Percentiles rank a stretch among this genome's conserved stretches.
These are phyloP conservation scores for Rhizomucor miehei DNA, from an alignment of 371 early-diverging fungal genomes.

Conservation along the genomic window DNA sequence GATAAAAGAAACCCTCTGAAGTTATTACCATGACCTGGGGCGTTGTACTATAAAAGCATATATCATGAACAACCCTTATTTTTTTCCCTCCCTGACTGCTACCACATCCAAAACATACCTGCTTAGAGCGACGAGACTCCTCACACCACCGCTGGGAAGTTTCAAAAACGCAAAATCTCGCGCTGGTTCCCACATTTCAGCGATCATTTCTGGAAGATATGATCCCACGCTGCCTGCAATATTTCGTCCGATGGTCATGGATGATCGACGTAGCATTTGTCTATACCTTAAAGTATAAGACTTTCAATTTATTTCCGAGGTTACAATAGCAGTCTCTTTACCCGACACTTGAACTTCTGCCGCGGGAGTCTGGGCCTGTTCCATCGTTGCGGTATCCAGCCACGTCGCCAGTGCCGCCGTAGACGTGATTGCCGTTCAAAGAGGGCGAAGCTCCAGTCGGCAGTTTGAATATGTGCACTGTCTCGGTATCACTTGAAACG, in stretches of 20 bases:
- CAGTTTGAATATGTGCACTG: slow-evolving; percentile 94
- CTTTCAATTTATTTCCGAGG: not conserved
- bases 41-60: slow-evolving; percentile 55
- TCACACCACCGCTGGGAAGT: slow-evolving; percentile 75
- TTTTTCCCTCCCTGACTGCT: no score
- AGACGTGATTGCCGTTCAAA: slow-evolving; percentile 2
- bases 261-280: slow-evolving; percentile 56
- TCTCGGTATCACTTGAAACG: slow-evolving; percentile 92
- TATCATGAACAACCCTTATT: no score
- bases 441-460: slow-evolving; percentile 12
- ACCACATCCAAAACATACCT: slow-evolving; percentile 49
- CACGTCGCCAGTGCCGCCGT: not conserved
- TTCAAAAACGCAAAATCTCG: slow-evolving; percentile 95
- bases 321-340: not conserved
- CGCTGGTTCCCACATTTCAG: slow-evolving; percentile 94
- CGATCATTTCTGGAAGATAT: slow-evolving; percentile 82
- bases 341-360: slow-evolving; percentile 7
- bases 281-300: slow-evolving; percentile 10
- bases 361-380: slow-evolving; percentile 2
- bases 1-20: slow-evolving; percentile 88
- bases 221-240: slow-evolving; percentile 51
- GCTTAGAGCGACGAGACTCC: slow-evolving; percentile 81
- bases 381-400: not conserved
- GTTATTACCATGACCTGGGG: slow-evolving; percentile 91
- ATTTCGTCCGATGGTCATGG: slow-evolving; percentile 56